phyloP scores from a whole-genome alignment of 1,139 yeast species.

The Pichia sp. region DNA sequence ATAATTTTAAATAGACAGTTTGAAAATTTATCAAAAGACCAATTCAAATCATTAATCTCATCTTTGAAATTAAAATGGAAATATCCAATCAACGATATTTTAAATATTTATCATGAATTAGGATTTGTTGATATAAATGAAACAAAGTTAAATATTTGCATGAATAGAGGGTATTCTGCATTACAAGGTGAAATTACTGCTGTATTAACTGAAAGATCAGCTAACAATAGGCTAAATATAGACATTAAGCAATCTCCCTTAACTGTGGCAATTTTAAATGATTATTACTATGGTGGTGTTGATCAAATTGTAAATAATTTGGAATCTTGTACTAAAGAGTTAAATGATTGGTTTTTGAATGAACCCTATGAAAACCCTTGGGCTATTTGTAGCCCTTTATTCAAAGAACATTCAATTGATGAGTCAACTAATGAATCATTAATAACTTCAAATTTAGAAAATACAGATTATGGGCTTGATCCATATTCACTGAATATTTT shows the following conservation, averaged over 20 bases:
- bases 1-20: conserved; percentile 36
- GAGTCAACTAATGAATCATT: neutral
- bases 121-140: conserved; percentile 30
- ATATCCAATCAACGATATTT: conserved; percentile 36
- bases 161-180: conserved; percentile 46
- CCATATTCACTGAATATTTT: neutral
- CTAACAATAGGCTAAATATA: conserved; percentile 5
- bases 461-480: neutral
- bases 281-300: conserved; percentile 47
- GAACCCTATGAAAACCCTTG: conserved; percentile 32
- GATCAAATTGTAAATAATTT: conserved; percentile 39
- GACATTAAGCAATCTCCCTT: conserved; percentile 35
- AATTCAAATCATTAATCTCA: conserved; percentile 12
- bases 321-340: conserved; percentile 31
- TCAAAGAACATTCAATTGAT: conserved; percentile 12
- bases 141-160: conserved; percentile 36
- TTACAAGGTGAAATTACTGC: conserved; percentile 35
- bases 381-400: conserved; percentile 35
- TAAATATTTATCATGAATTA: conserved; percentile 29
- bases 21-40: conserved; percentile 23
- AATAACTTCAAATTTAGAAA: neutral
- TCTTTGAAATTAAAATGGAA: conserved; percentile 39
- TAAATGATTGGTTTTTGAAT: conserved; percentile 37
- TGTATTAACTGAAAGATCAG: conserved; percentile 15
- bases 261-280: conserved; percentile 36